These are phyloP conservation scores for Arachis stenosperma DNA, from an alignment of 306 rosid genomes.

Conservation along the genomic window DNA sequence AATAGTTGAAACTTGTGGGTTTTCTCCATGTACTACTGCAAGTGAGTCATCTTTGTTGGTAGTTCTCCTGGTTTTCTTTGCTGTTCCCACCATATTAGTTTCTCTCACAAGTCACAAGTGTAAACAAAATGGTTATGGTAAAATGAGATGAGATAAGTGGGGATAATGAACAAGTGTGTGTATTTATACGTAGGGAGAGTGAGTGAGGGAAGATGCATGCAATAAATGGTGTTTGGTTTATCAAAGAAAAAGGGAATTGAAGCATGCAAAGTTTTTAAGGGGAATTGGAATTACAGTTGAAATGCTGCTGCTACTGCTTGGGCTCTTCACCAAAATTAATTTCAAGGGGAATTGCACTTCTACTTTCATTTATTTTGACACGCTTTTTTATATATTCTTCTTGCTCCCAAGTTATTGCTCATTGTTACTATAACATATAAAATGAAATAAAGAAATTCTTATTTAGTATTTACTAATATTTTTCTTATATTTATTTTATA, in stretches of 20 bases:
- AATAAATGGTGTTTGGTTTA: constrained; percentile 16
- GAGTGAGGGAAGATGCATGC: neutral
- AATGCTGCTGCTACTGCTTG: neutral
- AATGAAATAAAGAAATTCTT: too few species aligned
- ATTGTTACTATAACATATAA: too few species aligned
- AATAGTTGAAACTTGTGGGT: neutral
- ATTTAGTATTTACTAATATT: too few species aligned
- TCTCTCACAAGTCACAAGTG: neutral
- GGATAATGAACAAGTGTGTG: neutral
- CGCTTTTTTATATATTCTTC: too few species aligned
- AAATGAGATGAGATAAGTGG: neutral
- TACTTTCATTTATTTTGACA: too few species aligned
- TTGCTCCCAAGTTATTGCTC: too few species aligned
- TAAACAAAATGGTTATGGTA: neutral
- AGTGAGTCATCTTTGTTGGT: neutral
- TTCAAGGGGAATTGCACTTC: neutral
- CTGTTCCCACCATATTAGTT: neutral
- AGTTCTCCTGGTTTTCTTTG: neutral
- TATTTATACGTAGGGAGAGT: constrained; percentile 14
- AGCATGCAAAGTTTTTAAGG: neutral
- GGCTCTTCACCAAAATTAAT: constrained; percentile 8
- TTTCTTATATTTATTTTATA: too few species aligned
- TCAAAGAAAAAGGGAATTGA: neutral
- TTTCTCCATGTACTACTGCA: constrained; percentile 22
- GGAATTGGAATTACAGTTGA: neutral